Evolutionary conservation across 2,329 filamentous ascomycete genomes (phyloP).

Genomic region (Fusarium kyushuense): DNA sequence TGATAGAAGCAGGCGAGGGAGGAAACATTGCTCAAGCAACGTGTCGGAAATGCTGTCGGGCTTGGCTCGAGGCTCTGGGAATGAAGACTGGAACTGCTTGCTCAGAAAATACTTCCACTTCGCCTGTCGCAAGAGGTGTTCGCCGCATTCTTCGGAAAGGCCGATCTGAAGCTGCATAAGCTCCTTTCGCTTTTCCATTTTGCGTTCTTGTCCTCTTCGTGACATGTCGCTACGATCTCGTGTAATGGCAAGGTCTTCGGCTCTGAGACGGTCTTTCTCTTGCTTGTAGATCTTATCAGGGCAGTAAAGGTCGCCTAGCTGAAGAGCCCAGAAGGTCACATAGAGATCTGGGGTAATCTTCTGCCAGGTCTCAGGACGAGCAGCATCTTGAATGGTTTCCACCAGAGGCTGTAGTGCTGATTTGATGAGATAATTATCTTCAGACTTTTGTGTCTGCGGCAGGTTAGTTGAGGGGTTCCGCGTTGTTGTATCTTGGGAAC

Average conservation of each 20-base stretch:
- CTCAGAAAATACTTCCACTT: constrained; percentile 77
- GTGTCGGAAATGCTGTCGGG: constrained; percentile 77
- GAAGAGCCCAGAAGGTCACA: constrained; percentile 91
- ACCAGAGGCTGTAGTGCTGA: constrained; percentile 75
- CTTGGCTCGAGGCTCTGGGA: constrained; percentile 73
- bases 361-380: constrained; percentile 74
- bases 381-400: constrained; percentile 70
- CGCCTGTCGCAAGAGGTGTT: constrained; percentile 74
- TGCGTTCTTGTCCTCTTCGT: constrained; percentile 74
- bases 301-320: constrained; percentile 83
- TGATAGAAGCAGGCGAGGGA: constrained; percentile 88
- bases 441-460: constrained; percentile 49
- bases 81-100: constrained; percentile 84
- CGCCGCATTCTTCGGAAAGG: constrained; percentile 78
- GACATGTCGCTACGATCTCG: constrained; percentile 80
- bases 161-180: constrained; percentile 76
- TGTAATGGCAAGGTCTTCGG: constrained; percentile 74
- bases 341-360: constrained; percentile 85
- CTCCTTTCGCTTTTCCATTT: constrained; percentile 72
- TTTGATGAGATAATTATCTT: constrained; percentile 51
- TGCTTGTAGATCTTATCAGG: constrained; percentile 82
- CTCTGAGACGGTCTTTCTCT: constrained; percentile 77
- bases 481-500: constrained; percentile 27
- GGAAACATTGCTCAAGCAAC: constrained; percentile 88
- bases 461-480: constrained; percentile 44